Evolutionary conservation across 225 moss, liverwort and hornwort genomes (phyloP), one percentile per base, ranked within the genome.

Genomic region (Pseudoscleropodium purum): DNA sequence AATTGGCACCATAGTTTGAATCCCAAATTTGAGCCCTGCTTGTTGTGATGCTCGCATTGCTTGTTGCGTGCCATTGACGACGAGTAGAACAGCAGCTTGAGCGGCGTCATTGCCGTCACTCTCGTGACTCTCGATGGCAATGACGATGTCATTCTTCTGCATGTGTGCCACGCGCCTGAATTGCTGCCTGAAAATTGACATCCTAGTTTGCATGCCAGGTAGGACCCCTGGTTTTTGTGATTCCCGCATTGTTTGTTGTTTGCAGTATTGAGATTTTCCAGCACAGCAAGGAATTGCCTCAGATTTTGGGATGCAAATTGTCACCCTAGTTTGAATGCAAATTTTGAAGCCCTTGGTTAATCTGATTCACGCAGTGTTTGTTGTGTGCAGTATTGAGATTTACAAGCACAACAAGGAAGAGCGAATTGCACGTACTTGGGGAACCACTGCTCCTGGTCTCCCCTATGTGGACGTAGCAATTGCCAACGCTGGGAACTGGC

Each of bases 321-420:
- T 62, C 5, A 24, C 68, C 84, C 45, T 51, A 69, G 18, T 74
- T 91, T 52, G 62, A 75, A 49, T 62, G 64, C 51, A 10, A 30
- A 85, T 18, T n/a, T 86, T 75, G 62, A 75, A 75, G 47, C 18
- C 25, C 60, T 4, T 74, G 43, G 17, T 60, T 36, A 45, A 60
- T 45, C 59, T 77, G 29, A 77, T 64, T 54, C 51, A 11, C 23
- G 45, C 29, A 60, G 51, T 79, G 36, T 39, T 64, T 31, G n/a
- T 70, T 36, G 27, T 54, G 70, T 81, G 89, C 93, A 99, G 99
- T 57, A 93, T 99, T 88, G 99, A 99, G 92, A 95, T 97, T 66
- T 97, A 93, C 95, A 97, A 92, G 93, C 97, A 99, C 81, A 96
- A 95, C 91, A 97, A 97, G 91, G 99, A 99, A 78, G 99, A 99